Evolutionary conservation across 495 filamentous ascomycete species (phyloP).

Genomic region (Penicillium arizonense): DNA sequence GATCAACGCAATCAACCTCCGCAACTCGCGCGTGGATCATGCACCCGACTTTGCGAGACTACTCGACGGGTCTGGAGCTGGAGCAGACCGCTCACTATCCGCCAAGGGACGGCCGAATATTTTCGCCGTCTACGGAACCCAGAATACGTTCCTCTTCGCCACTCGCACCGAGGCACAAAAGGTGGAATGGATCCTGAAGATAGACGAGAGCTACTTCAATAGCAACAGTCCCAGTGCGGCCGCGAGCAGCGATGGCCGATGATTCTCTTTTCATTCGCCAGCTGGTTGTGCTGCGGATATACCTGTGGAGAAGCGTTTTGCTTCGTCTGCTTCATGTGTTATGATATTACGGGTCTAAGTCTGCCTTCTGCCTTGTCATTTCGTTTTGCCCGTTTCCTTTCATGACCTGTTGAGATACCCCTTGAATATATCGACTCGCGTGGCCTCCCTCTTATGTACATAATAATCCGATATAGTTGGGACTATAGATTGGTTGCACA

Average conservation of each 20-base stretch:
- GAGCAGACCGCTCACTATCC: conserved; percentile 31
- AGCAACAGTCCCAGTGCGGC: conserved; percentile 30
- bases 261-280: not conserved
- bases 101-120: conserved; percentile 63
- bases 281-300: not conserved
- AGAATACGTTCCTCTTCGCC: conserved; percentile 94
- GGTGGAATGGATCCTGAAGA: conserved; percentile 88
- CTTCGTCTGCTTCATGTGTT: conserved; percentile 19
- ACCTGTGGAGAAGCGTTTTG: not conserved
- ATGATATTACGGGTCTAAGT: conserved; percentile 20
- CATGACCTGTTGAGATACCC: conserved; percentile 34
- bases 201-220: conserved; percentile 61
- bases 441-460: conserved; percentile 39
- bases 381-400: conserved; percentile 15
- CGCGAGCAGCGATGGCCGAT: conserved; percentile 23
- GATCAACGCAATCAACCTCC: conserved; percentile 80
- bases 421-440: conserved; percentile 39
- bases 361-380: conserved; percentile 14
- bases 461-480: conserved; percentile 38
- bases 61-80: conserved; percentile 49
- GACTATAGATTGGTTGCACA: conserved; percentile 29
- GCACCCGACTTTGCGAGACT: conserved; percentile 82
- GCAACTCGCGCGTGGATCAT: conserved; percentile 81
- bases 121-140: conserved; percentile 88
- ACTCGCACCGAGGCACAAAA: conserved; percentile 84